Evolutionary conservation across 352 stramenopile genomes (phyloP), one percentile per base, ranked within the genome.

Genomic region (Peronosclerospora sorghi): DNA sequence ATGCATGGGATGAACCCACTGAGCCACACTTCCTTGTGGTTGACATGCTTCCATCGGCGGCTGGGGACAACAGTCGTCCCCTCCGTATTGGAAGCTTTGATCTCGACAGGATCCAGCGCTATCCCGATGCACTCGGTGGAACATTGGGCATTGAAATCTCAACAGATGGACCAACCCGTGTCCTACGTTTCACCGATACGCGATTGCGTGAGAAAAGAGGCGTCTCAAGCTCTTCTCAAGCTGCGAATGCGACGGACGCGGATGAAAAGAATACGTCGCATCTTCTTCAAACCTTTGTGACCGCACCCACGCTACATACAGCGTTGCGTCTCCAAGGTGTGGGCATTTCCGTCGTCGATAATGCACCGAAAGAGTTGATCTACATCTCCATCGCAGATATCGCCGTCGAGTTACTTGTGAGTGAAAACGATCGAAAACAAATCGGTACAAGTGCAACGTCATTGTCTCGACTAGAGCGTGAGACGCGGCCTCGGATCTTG

Each of bases 1-100:
- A 94, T 52, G 77, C 82, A 3, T 94, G 82, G 82, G 82, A 94
- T 47, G 82, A 94, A 27, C 82, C 82, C 4, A 88, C 79, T 5
- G 65, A 90, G 52, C 70, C 83, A 18, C 68, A 72, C 3, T 59
- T 85, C 35, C 56, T 94, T 5, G 75, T 94, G 1, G 82, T 94
- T 2, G 81, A 94, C 29, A 91, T 92, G 78, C 70, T 94, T 8
- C 82, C 81, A 4, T 94, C 81, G 8, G 78, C 80, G 30, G 82
- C 82, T 46, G 79, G 81, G 5, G 82, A 94, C 43, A 92, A 92
- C 38, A 90, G 77, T 41, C 74, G 82, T 10, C 82, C 82, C 14
- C 48, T 94, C 15, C 75, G 78, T 6, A 92, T 94, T 28, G 82
- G 82, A 13, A 80, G 64, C 14, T 94, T 94, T 41, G 58, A 67